Base-by-base conservation (phyloP, 2,329 filamentous ascomycete species). In the Zymoseptoria brevis region DNA sequence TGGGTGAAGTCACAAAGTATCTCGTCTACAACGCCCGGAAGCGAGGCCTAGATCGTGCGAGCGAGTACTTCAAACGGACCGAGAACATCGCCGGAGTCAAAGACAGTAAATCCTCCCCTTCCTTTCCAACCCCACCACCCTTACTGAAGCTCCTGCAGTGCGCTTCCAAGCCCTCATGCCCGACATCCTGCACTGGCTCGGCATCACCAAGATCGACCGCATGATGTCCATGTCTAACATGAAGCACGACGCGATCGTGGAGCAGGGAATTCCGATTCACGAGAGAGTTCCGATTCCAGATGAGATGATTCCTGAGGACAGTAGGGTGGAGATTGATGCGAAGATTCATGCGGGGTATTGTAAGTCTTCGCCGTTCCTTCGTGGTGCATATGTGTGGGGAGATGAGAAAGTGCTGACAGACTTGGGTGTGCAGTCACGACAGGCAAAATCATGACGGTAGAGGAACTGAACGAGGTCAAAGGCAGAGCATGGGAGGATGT, bases 161-260 rank as follows among this genome's bases (percentile, higher is more conserved):
- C 35, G 35, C 9, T 41, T 41, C 35, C 35, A 41, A 79, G 93
- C 93, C 26, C 80, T 99, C 57, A 97, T 97, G 94, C 93, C 94
- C 35, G 70, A 71, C 69, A 96, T 97, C 66, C 81, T 97, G 57
- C 94, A 97, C 76, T 97, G 94, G 94, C 83, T 99, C 29, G 94
- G 94, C 62, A 96, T 99, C 72, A 94, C 89, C 73, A 97, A 97
- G 81, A 97, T 99, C 71, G 94, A 99, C 74, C 83, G 92, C 61
- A 99, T 97, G 94, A 79, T 96, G 68, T 96, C 90, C 78, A 97
- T 97, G 94, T 96, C 90, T 76, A 96, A 97, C 76, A 92, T 93
- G 89, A 93, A 94, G 79, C 87, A 94, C 75, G 89, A 94, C 76
- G 89, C 89, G 56, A 93, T 94, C 70, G 89, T 94, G 56, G 83